Evolutionary conservation across 805 yeast genomes (phyloP), one percentile per base, ranked within the genome.

Genomic region (Myxozyma geophila): DNA sequence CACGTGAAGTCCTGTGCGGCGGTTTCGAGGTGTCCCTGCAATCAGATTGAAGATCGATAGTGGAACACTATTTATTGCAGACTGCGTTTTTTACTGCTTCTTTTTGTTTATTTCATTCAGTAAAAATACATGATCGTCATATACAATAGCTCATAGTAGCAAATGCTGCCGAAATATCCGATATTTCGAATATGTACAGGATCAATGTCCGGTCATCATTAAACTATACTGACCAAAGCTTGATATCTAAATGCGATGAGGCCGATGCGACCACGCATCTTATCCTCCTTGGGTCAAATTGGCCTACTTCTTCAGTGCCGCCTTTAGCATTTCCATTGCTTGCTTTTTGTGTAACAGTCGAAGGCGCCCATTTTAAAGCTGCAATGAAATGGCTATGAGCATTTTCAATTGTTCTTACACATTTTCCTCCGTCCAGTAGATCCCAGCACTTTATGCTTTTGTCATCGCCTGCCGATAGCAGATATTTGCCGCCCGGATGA

Each of bases 391-490:
- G 92, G n/a, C 84, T 86, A 74, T 91, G 96, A 0, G 81, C 79
- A 54, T 83, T 86, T 2, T 73, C 74, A 53, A 90, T 78, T 0
- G 84, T 80, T 53, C 82, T 76, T 1, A 84, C 76, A 43, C 87
- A 83, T 63, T 75, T 77, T 12, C 82, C 77, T 35, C 70, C 71
- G 57, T 67, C 73, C 39, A 77, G 74, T 51, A 87, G 73, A 78
- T 92, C 93, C 98, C 98, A 92, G 19, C 90, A 76, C 62, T 85
- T 82, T 40, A 92, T 82, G 0, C 86, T 78, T 67, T 86, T 86
- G 74, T 92, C 98, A 74, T 92, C 98, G 17, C 92, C 81, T 17
- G 88, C 87, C 51, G 91, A 85, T 52, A 87, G 79, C 17, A 91
- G 73, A 69, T 83, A 85, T 46, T 85, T 80, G 0, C 95, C 96